Evolutionary conservation across 2,329 filamentous ascomycete species (phyloP), one percentile per base, ranked within the genome.

Genomic region (Beauveria caledonica): DNA sequence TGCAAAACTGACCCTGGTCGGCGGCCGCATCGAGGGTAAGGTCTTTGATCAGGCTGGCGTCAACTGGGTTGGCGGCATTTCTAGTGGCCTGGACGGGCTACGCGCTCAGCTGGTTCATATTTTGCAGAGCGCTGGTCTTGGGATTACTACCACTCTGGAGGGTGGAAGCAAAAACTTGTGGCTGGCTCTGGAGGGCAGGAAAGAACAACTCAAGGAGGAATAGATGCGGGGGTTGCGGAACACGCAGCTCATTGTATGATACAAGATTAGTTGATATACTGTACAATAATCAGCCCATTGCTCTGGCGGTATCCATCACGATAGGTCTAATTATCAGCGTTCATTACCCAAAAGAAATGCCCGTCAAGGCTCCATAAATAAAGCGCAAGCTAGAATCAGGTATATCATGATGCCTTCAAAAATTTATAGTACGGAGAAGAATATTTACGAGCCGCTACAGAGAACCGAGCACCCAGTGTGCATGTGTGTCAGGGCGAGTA

Each of bases 1-100:
- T 66, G 86, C 91, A 69, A 99, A 99, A 77, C 76, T 99, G 64
- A 80, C 96, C 72, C 76, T 99, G 39, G 77, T 99, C 15, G 94
- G 92, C 58, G 92, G 92, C 15, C 82, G 94, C 56, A 83, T 97
- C 33, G 94, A 99, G 70, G 89, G 89, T 64, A 87, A 86, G 72
- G 84, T 91, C 36, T 92, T 96, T 68, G 92, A 97, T 70, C 74
- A 83, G 51, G 85, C 87, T 11, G 88, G 89, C 59, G 73, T 86
- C 54, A 78, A 76, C 66, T 85, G 81, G 81, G 78, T 86, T 36
- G 82, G 91, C 61, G 81, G 87, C 40, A 95, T 97, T 67, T 80
- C 88, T 66, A 91, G 90, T 62, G 91, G 92, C 44, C 72, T 96
- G 64, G 87, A 91, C 44, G 89, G 89, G 5, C 78, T 99, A 69